Conservation (phyloP, 257 asterid species). For the Avicennia marina region DNA sequence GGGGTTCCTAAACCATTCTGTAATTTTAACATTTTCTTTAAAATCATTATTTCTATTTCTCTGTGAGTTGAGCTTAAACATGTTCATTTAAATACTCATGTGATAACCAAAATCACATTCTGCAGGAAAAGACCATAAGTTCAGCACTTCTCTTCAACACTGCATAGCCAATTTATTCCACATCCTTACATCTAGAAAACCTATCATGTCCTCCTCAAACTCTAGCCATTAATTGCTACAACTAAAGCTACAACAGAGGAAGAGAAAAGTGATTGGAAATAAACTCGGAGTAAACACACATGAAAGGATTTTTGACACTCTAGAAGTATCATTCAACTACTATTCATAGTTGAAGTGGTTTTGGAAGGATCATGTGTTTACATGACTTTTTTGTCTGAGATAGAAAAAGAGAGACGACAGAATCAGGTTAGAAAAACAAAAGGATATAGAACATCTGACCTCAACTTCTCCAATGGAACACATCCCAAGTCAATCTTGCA, state of each 20-base stretch:
- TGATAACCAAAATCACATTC: conserved; percentile 9
- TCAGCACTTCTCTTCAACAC: neutral
- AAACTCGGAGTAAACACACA: too few relatives aligned
- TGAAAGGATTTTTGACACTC: too few relatives aligned
- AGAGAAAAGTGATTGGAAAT: too few relatives aligned
- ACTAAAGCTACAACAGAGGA: too few relatives aligned
- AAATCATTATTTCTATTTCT: conserved; percentile 4
- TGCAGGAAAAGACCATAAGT: neutral
- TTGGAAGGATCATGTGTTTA: neutral
- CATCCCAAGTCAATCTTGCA: conserved; percentile 88
- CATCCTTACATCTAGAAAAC: neutral
- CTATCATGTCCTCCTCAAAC: neutral
- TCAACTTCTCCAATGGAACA: conserved; percentile 81
- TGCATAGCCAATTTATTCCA: neutral
- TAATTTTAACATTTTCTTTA: too few relatives aligned
- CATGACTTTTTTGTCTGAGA: neutral
- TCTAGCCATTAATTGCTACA: too few relatives aligned
- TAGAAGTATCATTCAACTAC: neutral
- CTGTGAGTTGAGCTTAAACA: neutral
- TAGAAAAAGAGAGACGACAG: conserved; percentile 9
- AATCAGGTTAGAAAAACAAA: neutral
- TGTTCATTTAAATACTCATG: neutral
- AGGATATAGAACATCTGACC: conserved; percentile 41
- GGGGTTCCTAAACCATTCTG: too few relatives aligned
- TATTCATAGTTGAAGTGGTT: neutral